Evolutionary conservation across 2,329 filamentous ascomycete genomes (phyloP), one percentile per base, ranked within the genome.

Genomic region (Sporothrix schenckii): DNA sequence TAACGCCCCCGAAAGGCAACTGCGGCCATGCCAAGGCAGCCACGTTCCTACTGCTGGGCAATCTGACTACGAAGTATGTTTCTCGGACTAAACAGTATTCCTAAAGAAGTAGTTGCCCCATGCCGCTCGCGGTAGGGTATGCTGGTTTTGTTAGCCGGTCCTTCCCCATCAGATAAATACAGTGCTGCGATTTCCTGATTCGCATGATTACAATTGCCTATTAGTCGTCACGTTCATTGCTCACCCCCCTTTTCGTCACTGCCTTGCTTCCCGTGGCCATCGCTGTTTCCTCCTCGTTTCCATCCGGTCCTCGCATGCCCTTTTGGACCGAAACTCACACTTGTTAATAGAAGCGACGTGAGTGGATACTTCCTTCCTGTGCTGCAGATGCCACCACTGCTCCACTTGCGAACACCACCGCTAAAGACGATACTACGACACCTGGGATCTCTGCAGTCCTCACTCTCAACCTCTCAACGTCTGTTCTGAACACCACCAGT

Each of bases 321-420:
- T 58, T 34, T 34, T 34, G 1, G 34, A 6, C 34, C 34, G 50
- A 70, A 66, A 30, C 58, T 60, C 69, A 10, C 41, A 14, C 69
- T 70, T 52, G 61, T 53, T 44, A 66, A 65, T 70, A 60, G 52
- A 67, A 24, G 61, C 66, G 53, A 41, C 61, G n/a, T 54, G 30
- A 61, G 69, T 70, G 69, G 69, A 60, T 27, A 54, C 69, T 47
- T 54, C 53, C 58, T 52, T 30, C 41, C 61, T 66, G 47, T 66
- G 4, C 24, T 49, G 34, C 52, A 60, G 54, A 53, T 56, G 61
- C 69, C 69, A 66, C 61, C 61, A 41, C 44, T 19, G 44, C 44
- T 49, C 41, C 41, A 16, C 41, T 34, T 16, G 41, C 10, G 41
- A 47, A 13, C 41, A 47, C 54, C 27, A 34, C 61, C 61, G 27